Evolutionary conservation across 2,329 filamentous ascomycete genomes (phyloP).

Genomic region (Trichoderma atrobrunneum): DNA sequence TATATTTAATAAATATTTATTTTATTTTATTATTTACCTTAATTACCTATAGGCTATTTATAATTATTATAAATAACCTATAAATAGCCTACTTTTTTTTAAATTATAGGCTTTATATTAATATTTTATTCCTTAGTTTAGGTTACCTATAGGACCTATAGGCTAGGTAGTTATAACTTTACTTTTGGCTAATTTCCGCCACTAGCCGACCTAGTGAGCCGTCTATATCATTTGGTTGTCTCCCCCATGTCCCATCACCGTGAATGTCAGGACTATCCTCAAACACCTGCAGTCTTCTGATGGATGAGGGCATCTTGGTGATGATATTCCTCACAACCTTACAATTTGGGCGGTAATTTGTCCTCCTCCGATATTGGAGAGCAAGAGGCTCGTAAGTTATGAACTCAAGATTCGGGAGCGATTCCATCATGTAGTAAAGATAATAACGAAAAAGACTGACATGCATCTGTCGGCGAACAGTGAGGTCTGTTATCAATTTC

Average conservation of each 20-base stretch:
- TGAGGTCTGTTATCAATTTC: not conserved
- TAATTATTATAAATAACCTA: no score
- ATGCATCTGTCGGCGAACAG: not conserved
- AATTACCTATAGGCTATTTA: no score
- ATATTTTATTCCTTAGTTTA: no score
- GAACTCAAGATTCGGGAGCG: not conserved
- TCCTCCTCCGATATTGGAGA: not conserved
- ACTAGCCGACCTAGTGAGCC: not conserved
- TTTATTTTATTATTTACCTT: no score
- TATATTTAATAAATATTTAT: no score
- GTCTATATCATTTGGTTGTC: not conserved
- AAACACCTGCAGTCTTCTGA: not conserved
- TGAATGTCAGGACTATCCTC: not conserved
- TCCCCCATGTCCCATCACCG: no score
- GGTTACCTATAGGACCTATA: no score
- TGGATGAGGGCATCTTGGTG: not conserved
- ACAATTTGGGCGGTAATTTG: not conserved
- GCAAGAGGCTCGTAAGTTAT: not conserved
- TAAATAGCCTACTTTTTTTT: no score
- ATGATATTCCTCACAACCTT: not conserved
- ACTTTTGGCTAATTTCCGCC: not conserved
- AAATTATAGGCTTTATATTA: no score
- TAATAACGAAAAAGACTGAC: not conserved
- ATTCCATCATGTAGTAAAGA: not conserved
- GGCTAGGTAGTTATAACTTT: no score